A percentile compares a stretch with the other conserved stretches of the same genome.
Evolutionary conservation across 2,329 filamentous ascomycete species (phyloP).

Genomic region (Botrytis aclada): DNA sequence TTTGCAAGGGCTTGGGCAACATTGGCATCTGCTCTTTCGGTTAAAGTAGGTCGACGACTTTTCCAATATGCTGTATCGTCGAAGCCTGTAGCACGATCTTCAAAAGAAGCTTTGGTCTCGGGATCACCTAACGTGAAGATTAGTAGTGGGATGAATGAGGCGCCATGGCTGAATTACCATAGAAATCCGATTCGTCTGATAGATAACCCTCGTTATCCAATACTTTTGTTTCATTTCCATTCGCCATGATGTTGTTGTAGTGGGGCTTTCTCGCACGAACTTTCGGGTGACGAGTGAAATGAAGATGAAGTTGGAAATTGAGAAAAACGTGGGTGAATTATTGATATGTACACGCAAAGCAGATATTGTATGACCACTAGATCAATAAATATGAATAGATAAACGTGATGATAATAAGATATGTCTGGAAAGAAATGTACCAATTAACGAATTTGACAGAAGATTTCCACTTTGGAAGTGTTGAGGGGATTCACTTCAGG

Average conservation of each 20-base stretch:
- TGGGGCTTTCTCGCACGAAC: neutral
- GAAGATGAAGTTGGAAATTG: neutral
- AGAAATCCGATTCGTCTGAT: constrained; percentile 53
- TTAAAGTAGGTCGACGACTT: constrained; percentile 36
- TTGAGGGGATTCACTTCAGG: constrained; percentile 4
- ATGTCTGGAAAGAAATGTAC: neutral
- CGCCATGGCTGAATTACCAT: constrained; percentile 43
- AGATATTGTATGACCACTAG: neutral
- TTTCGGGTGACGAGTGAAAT: neutral
- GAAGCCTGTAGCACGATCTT: constrained; percentile 50
- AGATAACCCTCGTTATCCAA: constrained; percentile 25
- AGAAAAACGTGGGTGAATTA: neutral
- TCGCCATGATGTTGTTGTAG: constrained; percentile 23
- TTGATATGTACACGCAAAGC: neutral
- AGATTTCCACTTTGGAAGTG: neutral
- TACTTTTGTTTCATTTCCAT: constrained; percentile 10
- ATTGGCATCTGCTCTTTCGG: constrained; percentile 38
- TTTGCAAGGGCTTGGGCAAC: constrained; percentile 22
- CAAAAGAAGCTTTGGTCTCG: constrained; percentile 46
- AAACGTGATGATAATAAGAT: neutral
- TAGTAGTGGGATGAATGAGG: constrained; percentile 19
- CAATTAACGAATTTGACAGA: neutral
- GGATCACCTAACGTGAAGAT: constrained; percentile 50
- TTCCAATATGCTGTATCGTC: constrained; percentile 51
- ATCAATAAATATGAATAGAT: neutral